phyloP scores from a whole-genome alignment of 179 eudicot species.

The Patellifolia procumbens region DNA sequence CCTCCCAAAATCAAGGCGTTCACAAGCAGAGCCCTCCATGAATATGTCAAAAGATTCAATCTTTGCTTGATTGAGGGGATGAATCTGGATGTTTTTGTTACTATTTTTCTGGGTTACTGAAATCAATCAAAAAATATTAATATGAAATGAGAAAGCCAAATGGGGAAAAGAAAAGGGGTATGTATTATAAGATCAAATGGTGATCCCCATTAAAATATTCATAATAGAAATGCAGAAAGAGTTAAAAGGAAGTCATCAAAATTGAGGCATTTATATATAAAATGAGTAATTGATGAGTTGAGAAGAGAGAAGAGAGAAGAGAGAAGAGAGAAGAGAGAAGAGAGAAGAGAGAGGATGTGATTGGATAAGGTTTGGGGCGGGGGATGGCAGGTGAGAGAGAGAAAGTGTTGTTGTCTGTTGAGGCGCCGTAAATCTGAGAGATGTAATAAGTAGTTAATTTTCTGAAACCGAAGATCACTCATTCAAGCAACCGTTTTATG shows the following conservation, averaged over 20 bases:
- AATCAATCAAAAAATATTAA: conserved; percentile 15
- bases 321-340: not conserved
- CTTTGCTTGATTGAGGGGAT: conserved; percentile 22
- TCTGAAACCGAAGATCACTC: conserved; percentile 17
- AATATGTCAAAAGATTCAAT: not conserved
- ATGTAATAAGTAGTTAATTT: not conserved
- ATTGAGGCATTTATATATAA: too few species aligned
- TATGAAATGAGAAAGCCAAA: conserved; percentile 23
- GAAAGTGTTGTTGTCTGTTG: not conserved
- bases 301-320: not conserved
- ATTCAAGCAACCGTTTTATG: conserved; percentile 27
- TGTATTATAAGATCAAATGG: conserved; percentile 20
- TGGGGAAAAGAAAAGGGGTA: not conserved
- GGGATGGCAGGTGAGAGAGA: not conserved
- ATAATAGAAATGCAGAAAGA: not conserved
- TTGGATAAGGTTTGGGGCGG: conserved; percentile 40
- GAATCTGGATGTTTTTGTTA: not conserved
- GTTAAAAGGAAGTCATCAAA: too few species aligned
- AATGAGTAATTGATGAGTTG: too few species aligned
- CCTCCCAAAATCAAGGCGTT: conserved; percentile 94
- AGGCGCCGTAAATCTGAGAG: conserved; percentile 28
- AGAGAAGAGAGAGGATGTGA: conserved; percentile 3
- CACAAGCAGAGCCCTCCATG: conserved; percentile 69
- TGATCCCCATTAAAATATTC: conserved; percentile 18
- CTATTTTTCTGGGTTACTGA: not conserved